Base-by-base conservation (phyloP, 2,329 filamentous ascomycete species). In the Claviceps sp. region DNA sequence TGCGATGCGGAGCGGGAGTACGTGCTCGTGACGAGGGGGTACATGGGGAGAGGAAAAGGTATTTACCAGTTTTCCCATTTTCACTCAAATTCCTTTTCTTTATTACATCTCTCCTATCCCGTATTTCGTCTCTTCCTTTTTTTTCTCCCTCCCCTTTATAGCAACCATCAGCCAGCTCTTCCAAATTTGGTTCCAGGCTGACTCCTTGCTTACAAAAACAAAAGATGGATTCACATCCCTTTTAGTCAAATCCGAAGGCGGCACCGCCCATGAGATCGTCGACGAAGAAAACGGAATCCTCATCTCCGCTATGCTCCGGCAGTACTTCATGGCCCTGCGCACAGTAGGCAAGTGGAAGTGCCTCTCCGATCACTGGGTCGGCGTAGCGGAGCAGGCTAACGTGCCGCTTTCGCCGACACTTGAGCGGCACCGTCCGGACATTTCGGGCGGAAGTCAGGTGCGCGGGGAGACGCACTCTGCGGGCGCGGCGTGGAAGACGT, bases 311-410 rank as follows among this genome's bases (percentile, higher is more conserved):
- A 83, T 96, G 65, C 74, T 96, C 19, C 81, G 89, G 13, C 89
- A 95, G 64, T 95, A 95, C 67, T 95, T 95, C 68, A 85, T 95
- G 77, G 86, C 83, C 6, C 74, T 95, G 44, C 87, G 87, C 52
- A 84, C 90, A 1, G 70, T 95, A 26, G 87, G 88, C 17, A 80
- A 81, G 60, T 95, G 89, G 89, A 81, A 79, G 54, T 75, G 81
- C 53, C 86, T 86, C 72, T 78, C 83, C 14, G 71, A 76, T 1
- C 82, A 88, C 63, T 94, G 87, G 83, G 68, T 71, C 24, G 65
- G 68, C 11, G 80, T 93, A 2, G 81, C 87, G 38, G 71, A 78
- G 26, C 74, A 75, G 22, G 71, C 89, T 46, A 74, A 81, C 4
- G 69, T 70, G 45, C 56, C 54, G n/a, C 40, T 59, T 46, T 56